Percentiles rank a stretch among this genome's conserved stretches.
Evolutionary conservation across 108 stramenopile species (phyloP).

Genomic region (Nitzschia putrida): DNA sequence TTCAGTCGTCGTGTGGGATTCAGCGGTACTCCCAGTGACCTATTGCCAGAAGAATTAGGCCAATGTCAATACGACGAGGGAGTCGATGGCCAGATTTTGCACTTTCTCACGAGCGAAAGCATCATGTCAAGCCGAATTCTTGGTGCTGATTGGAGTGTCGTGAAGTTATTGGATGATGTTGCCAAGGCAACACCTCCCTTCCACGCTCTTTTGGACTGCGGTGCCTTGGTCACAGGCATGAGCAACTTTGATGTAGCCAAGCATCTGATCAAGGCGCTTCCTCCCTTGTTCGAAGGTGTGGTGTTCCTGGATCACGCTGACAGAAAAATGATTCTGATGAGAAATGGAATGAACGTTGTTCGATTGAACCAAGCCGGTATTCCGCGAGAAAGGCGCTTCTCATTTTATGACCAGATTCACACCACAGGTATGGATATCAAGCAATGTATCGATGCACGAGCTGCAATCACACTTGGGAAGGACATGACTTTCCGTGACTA

Average conservation of each 20-base stretch:
- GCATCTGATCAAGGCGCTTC: slow-evolving; percentile 81
- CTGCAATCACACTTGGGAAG: slow-evolving; percentile 93
- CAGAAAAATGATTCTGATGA: slow-evolving; percentile 91
- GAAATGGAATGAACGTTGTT: slow-evolving; percentile 83
- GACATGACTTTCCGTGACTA: slow-evolving; percentile 98
- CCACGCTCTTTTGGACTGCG: slow-evolving; percentile 93
- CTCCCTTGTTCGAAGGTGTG: slow-evolving; percentile 85
- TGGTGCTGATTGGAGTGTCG: slow-evolving; percentile 76
- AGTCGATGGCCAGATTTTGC: slow-evolving; percentile 95
- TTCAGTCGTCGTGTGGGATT: slow-evolving; percentile 95
- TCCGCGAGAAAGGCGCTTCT: slow-evolving; percentile 84
- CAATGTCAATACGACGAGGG: slow-evolving; percentile 96
- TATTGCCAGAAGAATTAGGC: slow-evolving; percentile 97
- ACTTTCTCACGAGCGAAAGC: slow-evolving; percentile 86
- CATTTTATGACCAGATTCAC: slow-evolving; percentile 96
- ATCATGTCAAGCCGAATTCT: slow-evolving; percentile 79
- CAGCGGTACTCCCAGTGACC: slow-evolving; percentile 97
- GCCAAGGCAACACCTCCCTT: slow-evolving; percentile 80
- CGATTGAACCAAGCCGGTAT: slow-evolving; percentile 87
- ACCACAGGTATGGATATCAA: slow-evolving; percentile 99
- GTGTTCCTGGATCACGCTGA: slow-evolving; percentile 94
- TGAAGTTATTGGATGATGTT: slow-evolving; percentile 75
- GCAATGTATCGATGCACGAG: slow-evolving; percentile 89
- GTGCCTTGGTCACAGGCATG: slow-evolving; percentile 95
- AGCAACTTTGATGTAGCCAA: slow-evolving; percentile 94